phyloP scores from a whole-genome alignment of 1,284 basidiomycete species.

The Cutaneotrichosporon daszewskae region DNA sequence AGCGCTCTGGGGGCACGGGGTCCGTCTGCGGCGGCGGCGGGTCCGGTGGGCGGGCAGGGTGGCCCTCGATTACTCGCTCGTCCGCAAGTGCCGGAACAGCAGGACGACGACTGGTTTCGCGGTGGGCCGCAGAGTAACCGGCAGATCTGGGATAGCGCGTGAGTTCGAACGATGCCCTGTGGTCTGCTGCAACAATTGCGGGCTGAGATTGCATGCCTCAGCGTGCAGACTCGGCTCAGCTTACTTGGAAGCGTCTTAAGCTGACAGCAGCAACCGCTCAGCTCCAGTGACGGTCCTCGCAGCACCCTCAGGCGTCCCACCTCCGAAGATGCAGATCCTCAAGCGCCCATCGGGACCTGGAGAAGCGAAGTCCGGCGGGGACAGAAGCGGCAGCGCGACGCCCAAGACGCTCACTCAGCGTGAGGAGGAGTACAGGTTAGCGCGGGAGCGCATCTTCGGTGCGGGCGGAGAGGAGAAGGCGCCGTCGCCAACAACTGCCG shows the following conservation, averaged over 20 bases:
- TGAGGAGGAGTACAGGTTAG: conserved; percentile 21
- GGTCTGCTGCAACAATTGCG: too few species aligned
- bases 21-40: too few species aligned
- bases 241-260: too few species aligned
- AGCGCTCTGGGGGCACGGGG: too few species aligned
- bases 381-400: conserved; percentile 10
- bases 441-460: conserved; percentile 21
- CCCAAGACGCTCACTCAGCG: conserved; percentile 18
- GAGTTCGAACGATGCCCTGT: conserved; percentile 7
- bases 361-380: background rate
- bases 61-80: too few species aligned
- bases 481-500: background rate
- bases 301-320: conserved; percentile 2
- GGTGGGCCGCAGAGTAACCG: conserved; percentile 11
- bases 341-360: conserved; percentile 9
- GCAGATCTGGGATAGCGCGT: conserved; percentile 22
- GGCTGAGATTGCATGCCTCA: too few species aligned
- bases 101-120: conserved; percentile 19
- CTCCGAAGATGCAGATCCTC: conserved; percentile 18
- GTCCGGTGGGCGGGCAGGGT: too few species aligned
- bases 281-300: background rate
- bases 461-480: background rate
- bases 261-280: conserved; percentile 14
- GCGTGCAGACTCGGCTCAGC: too few species aligned
- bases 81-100: too few species aligned